Evolutionary conservation across 2,329 filamentous ascomycete species (phyloP).

Genomic region (Exophiala sp.): DNA sequence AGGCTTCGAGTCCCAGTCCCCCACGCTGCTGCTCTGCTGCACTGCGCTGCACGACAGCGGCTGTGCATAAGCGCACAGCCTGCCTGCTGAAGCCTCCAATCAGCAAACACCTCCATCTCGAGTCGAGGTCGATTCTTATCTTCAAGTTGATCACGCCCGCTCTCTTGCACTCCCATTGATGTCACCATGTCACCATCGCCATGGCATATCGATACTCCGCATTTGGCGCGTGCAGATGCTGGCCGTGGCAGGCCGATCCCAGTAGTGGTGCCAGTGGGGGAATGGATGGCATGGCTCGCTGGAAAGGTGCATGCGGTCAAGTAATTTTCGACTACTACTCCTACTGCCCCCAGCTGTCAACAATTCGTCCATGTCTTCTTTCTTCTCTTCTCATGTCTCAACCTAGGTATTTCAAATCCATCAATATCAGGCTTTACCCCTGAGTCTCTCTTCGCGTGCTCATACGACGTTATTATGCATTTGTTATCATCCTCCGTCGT

Average conservation of each 20-base stretch:
- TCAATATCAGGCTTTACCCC: not conserved
- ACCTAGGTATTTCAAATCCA: not conserved
- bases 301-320: not conserved
- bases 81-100: constrained; percentile 5
- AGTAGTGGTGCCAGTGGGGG: not conserved
- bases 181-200: constrained; percentile 2
- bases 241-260: not conserved
- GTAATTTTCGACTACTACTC: not conserved
- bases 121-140: constrained; percentile 7
- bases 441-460: not conserved
- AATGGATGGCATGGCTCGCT: not conserved
- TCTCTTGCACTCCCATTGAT: not conserved
- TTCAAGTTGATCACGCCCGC: not conserved
- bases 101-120: constrained; percentile 6
- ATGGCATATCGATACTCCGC: constrained; percentile 3
- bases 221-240: constrained; percentile 14
- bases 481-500: not conserved
- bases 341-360: not conserved
- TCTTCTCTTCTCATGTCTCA: not conserved
- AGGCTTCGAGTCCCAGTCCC: not conserved
- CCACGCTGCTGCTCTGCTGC: constrained; percentile 1
- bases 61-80: constrained; percentile 1
- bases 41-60: constrained; percentile 3
- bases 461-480: not conserved
- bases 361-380: not conserved